Evolutionary conservation across 768 basidiomycete species (phyloP), one percentile per base, ranked within the genome.

Genomic region (Tricholoma saponaceum): DNA sequence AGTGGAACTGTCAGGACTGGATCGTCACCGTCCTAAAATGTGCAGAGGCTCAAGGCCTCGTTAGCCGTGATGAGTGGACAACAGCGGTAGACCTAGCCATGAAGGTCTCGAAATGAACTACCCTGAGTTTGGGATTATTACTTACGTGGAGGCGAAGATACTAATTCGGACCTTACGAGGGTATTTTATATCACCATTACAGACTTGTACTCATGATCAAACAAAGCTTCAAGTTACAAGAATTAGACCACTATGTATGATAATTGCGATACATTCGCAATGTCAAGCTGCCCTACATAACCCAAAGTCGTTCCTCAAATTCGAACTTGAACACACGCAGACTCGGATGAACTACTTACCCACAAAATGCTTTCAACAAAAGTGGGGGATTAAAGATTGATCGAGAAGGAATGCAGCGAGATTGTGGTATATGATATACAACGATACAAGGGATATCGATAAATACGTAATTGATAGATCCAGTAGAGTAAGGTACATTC

Each of bases 1-100:
- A 60, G 50, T 72, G 66, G 69, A 72, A 72, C 54, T 68, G 66
- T 46, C 68, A 72, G 59, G 62, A 70, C 53, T 70, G 69, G 70
- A 47, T 69, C 25, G 53, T 60, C 20, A 52, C 60, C 8, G 63
- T 70, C 20, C 55, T 67, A 16, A 44, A 54, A 32, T 23, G 41
- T 2, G 59, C 63, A 5, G 62, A 64, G 23, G 53, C 47, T 28
- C 41, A 52, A 22, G 67, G 60, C n/a, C 33, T 62, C 22, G 51
- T 62, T 39, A 28, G 35, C 33, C 44, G 43, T 28, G 52, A 52
- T 7, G 55, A 57, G 52, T 51, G 57, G 41, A 44, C 37, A 2
- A 28, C 41, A 4, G 52, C 13, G 22, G 23, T 26, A 43, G 52
- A 25, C 33, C 18, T 26, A 3, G 52, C 52, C 39, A 41, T 25